Percentiles rank a stretch among this genome's conserved stretches.
Evolutionary conservation across 1,284 basidiomycete genomes (phyloP).

Genomic region (Xanthoconium separans): DNA sequence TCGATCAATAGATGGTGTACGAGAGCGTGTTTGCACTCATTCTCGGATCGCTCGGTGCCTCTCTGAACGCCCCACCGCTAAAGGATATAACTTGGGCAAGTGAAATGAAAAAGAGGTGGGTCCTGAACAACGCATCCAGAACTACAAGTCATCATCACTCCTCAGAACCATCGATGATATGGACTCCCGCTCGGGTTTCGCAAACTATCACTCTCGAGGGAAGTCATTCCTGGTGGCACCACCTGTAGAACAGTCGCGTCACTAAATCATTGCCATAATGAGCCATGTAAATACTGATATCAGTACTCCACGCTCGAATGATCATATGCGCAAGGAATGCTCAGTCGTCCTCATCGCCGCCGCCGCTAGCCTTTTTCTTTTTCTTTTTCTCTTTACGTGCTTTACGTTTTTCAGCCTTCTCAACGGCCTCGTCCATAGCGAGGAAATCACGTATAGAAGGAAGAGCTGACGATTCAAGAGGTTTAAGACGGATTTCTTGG

Average conservation of each 20-base stretch:
- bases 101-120: conserved; percentile 80
- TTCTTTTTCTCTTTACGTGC: conserved; percentile 79
- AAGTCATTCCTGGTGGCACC: conserved; percentile 32
- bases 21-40: conserved; percentile 68
- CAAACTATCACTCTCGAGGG: conserved; percentile 67
- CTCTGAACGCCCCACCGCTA: conserved; percentile 63
- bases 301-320: background rate
- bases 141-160: background rate
- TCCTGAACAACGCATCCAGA: background rate
- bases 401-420: conserved; percentile 60
- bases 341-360: conserved; percentile 34
- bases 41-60: conserved; percentile 69
- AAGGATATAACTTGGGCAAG: conserved; percentile 88
- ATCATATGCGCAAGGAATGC: background rate
- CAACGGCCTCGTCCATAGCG: conserved; percentile 67
- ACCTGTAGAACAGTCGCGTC: conserved; percentile 4
- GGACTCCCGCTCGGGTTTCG: conserved; percentile 72
- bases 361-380: conserved; percentile 39
- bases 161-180: conserved; percentile 75
- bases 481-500: conserved; percentile 54
- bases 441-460: conserved; percentile 81
- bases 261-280: background rate
- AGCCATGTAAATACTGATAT: background rate
- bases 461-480: conserved; percentile 70
- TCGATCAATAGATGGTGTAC: conserved; percentile 55